Conservation (phyloP, 257 asterid genomes). For the Hygrophila difformis region DNA sequence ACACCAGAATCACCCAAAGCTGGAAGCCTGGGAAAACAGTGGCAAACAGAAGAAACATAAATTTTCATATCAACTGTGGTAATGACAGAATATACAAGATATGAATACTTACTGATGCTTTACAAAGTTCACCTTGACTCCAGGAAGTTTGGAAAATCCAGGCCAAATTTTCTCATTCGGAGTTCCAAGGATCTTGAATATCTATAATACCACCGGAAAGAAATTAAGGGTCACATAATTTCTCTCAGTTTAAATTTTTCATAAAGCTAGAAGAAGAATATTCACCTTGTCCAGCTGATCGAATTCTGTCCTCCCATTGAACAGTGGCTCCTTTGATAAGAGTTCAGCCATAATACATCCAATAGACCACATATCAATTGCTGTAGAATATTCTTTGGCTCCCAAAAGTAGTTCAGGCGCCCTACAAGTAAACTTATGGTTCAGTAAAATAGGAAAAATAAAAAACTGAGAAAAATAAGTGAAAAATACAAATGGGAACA, state of each 20-base stretch:
- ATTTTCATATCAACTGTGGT: constrained; percentile 19
- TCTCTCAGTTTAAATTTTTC: background rate
- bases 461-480: background rate
- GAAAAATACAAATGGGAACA: background rate
- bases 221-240: constrained; percentile 1
- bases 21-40: constrained; percentile 87
- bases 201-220: constrained; percentile 34
- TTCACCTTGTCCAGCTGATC: constrained; percentile 92
- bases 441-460: background rate
- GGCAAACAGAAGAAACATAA: constrained; percentile 42
- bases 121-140: constrained; percentile 67
- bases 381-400: constrained; percentile 76
- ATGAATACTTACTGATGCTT: constrained; percentile 63
- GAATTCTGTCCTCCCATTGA: constrained; percentile 77
- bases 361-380: constrained; percentile 96
- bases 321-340: constrained; percentile 67
- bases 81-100: constrained; percentile 18
- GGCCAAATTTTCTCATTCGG: constrained; percentile 93
- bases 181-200: constrained; percentile 69
- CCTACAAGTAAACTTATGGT: constrained; percentile 28
- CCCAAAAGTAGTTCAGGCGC: constrained; percentile 96
- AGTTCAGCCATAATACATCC: constrained; percentile 97
- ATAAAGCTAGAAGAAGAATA: background rate
- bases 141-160: constrained; percentile 71
- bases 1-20: constrained; percentile 78